Percentiles rank a stretch among this genome's conserved stretches.
Evolutionary conservation across 2,329 filamentous ascomycete species (phyloP).

Genomic region (Talaromyces sp.): DNA sequence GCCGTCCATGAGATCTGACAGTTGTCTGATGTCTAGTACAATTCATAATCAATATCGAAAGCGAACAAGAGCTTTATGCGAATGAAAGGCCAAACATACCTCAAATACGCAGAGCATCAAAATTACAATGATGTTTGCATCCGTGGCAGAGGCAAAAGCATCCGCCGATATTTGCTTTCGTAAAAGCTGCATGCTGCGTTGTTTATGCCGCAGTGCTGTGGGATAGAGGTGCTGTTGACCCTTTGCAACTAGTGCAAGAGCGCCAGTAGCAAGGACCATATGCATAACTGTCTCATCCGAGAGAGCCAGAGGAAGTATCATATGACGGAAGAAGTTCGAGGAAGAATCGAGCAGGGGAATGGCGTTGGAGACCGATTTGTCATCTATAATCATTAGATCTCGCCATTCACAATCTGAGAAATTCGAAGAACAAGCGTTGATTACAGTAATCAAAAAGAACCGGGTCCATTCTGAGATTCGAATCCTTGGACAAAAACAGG

Average conservation of each 20-base stretch:
- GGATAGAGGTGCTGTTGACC: conserved; percentile 5
- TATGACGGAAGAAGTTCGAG: conserved; percentile 11
- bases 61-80: background rate
- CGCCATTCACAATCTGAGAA: background rate
- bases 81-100: background rate
- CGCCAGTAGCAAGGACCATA: conserved; percentile 12
- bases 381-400: background rate
- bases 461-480: background rate
- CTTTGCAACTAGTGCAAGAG: conserved; percentile 8
- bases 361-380: conserved; percentile 11
- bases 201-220: conserved; percentile 12
- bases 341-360: conserved; percentile 11
- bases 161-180: conserved; percentile 9
- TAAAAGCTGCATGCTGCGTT: conserved; percentile 13
- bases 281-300: conserved; percentile 11
- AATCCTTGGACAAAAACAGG: background rate
- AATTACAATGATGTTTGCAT: conserved; percentile 13
- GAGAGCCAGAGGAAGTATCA: conserved; percentile 11
- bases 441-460: conserved; percentile 12
- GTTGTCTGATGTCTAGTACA: conserved; percentile 11
- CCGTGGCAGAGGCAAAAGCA: conserved; percentile 7
- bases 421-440: background rate
- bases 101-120: conserved; percentile 14
- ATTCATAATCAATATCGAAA: background rate
- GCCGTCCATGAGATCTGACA: conserved; percentile 13